Evolutionary conservation across 352 stramenopile species (phyloP), one percentile per base, ranked within the genome.

Genomic region (Aphanomyces astaci): DNA sequence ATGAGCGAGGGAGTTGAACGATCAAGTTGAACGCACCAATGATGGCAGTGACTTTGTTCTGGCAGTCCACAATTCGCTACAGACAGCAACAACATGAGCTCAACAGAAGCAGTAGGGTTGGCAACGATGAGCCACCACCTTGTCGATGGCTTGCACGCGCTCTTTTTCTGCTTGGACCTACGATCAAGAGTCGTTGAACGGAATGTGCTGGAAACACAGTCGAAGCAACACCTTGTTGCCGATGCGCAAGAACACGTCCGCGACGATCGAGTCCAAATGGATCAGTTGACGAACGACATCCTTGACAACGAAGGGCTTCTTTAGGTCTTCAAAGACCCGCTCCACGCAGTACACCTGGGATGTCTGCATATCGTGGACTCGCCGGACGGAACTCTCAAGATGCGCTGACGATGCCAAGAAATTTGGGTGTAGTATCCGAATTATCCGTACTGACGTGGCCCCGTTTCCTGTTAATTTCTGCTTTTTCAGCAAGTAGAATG

Each of bases 321-420:
- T 82, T 74, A 94, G 73, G 75, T 94, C 86, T 75, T 89, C 84
- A 66, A 91, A 94, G 69, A 94, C 84, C 72, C 86, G 82, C 80
- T 94, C 84, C 57, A 94, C 73, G 63, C 79, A 84, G 74, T 91
- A 94, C 70, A 94, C 86, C 71, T 94, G 84, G 55, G 86, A 88
- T 63, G 81, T 92, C 79, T 92, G 82, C 86, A 94, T 94, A 25
- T 39, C 31, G 54, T 43, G 36, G 36, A 43, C 36, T 43, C 15
- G 36, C 7, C 36, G 36, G 15, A n/a, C n/a, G n/a, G n/a, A n/a
- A n/a, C n/a, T n/a, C n/a, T n/a, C n/a, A n/a, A n/a, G n/a, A n/a
- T n/a, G n/a, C n/a, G n/a, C n/a, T n/a, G n/a, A n/a, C n/a, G n/a
- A n/a, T n/a, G n/a, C n/a, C n/a, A n/a, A n/a, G n/a, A n/a, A n/a